A percentile compares a stretch with the other conserved stretches of the same genome.
phyloP scores from a whole-genome alignment of 352 stramenopile species.

The Phytophthora pisi region DNA sequence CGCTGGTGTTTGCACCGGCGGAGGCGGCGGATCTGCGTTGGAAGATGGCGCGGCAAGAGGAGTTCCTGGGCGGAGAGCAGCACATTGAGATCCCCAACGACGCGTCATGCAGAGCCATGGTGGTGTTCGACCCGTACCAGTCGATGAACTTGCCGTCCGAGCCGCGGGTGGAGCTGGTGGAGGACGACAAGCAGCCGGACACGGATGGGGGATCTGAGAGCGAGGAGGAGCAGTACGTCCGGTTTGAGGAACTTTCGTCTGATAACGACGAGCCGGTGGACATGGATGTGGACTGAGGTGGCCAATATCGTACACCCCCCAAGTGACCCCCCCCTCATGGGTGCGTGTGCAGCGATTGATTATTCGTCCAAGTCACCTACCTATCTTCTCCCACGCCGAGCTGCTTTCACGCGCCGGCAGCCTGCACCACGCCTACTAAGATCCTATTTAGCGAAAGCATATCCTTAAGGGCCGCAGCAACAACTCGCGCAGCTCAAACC shows the following conservation, averaged over 20 bases:
- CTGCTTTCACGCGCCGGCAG: slow-evolving; percentile 13
- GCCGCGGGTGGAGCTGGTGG: slow-evolving; percentile 61
- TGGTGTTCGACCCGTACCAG: slow-evolving; percentile 61
- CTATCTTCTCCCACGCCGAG: neutral
- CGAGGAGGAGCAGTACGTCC: slow-evolving; percentile 51
- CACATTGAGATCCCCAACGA: slow-evolving; percentile 29
- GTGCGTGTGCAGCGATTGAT: neutral
- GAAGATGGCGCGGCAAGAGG: slow-evolving; percentile 21
- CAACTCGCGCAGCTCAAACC: neutral
- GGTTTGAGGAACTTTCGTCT: slow-evolving; percentile 73
- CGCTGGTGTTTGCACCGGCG: slow-evolving; percentile 16
- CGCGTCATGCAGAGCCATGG: slow-evolving; percentile 51
- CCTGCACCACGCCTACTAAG: neutral
- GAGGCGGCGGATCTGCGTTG: slow-evolving; percentile 4
- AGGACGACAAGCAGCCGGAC: slow-evolving; percentile 38
- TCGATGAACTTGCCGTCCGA: slow-evolving; percentile 24
- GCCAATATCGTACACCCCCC: neutral
- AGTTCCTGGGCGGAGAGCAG: slow-evolving; percentile 1
- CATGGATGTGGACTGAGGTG: slow-evolving; percentile 76
- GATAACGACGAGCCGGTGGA: slow-evolving; percentile 77
- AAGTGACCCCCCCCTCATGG: neutral
- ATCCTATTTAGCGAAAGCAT: slow-evolving; percentile 27
- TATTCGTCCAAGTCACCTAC: neutral
- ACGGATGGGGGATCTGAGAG: slow-evolving; percentile 23
- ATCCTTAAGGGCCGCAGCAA: slow-evolving; percentile 14